Evolutionary conservation across 1,284 basidiomycete species (phyloP).

Genomic region (Rhodotorula sp.): DNA sequence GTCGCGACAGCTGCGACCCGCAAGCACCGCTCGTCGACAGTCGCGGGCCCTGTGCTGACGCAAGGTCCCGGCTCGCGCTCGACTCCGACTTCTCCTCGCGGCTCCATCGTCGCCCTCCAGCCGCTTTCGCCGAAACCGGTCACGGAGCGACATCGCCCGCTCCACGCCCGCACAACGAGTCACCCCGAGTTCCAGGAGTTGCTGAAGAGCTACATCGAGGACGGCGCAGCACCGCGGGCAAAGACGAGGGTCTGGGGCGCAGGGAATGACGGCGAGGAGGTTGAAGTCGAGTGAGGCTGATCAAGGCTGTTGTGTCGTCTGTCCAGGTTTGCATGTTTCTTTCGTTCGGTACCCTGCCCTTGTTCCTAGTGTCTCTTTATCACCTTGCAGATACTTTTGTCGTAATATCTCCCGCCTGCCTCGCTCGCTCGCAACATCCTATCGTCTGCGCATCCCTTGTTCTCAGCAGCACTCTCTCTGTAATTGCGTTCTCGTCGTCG

Average conservation of each 20-base stretch:
- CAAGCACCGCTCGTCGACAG: slow-evolving; percentile 11
- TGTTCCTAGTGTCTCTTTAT: background rate
- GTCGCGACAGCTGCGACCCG: background rate
- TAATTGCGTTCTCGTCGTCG: too few species aligned
- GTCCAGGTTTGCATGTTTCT: background rate
- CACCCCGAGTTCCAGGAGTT: slow-evolving; percentile 34
- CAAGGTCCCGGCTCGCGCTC: background rate
- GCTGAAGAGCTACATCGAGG: slow-evolving; percentile 12
- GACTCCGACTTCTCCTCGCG: background rate
- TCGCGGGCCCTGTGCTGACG: background rate
- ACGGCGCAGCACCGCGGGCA: slow-evolving; percentile 8
- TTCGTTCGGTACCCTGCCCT: background rate
- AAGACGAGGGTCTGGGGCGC: slow-evolving; percentile 24
- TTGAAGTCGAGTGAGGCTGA: background rate
- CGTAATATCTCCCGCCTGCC: background rate
- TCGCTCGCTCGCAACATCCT: background rate
- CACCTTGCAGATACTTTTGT: background rate
- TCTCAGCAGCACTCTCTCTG: too few species aligned
- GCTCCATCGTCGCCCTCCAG: background rate
- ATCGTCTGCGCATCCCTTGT: background rate
- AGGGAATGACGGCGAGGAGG: background rate
- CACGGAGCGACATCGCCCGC: background rate
- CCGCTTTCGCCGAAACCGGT: slow-evolving; percentile 7
- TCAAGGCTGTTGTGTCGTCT: background rate
- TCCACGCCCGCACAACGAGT: slow-evolving; percentile 19